phyloP scores from a whole-genome alignment of 139 green algal genomes.

The Tetraselmis chui region DNA sequence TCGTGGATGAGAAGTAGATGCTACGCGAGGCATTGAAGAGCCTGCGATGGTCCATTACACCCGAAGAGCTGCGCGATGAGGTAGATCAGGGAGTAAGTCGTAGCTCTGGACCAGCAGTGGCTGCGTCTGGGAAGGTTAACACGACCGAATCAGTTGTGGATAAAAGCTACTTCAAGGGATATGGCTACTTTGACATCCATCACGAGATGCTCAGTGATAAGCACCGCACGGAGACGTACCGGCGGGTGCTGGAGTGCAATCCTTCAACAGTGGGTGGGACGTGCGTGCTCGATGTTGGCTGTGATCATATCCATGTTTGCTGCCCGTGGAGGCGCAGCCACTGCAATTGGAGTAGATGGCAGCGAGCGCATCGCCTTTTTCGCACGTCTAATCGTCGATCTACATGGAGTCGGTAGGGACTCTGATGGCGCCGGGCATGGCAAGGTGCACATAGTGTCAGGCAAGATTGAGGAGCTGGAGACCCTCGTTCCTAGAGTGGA shows the following conservation, averaged over 20 bases:
- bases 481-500: constrained; percentile 30
- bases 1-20: constrained; percentile 13
- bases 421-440: neutral
- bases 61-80: neutral
- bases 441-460: constrained; percentile 26
- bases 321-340: constrained; percentile 56
- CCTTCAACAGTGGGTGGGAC: constrained; percentile 54
- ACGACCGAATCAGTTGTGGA: constrained; percentile 41
- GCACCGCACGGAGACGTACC: constrained; percentile 77
- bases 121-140: neutral
- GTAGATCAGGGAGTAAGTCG: neutral
- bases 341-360: constrained; percentile 56
- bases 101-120: constrained; percentile 4
- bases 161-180: constrained; percentile 81
- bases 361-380: constrained; percentile 51
- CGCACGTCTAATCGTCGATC: constrained; percentile 28
- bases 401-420: neutral
- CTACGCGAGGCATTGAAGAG: constrained; percentile 18
- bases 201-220: constrained; percentile 81
- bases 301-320: constrained; percentile 94
- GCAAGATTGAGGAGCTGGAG: constrained; percentile 60
- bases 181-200: constrained; percentile 86
- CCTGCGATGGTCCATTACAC: constrained; percentile 10
- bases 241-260: constrained; percentile 69
- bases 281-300: constrained; percentile 86